Conservation (phyloP, 2,329 filamentous ascomycete species). For the Scortechinia acanthostroma region DNA sequence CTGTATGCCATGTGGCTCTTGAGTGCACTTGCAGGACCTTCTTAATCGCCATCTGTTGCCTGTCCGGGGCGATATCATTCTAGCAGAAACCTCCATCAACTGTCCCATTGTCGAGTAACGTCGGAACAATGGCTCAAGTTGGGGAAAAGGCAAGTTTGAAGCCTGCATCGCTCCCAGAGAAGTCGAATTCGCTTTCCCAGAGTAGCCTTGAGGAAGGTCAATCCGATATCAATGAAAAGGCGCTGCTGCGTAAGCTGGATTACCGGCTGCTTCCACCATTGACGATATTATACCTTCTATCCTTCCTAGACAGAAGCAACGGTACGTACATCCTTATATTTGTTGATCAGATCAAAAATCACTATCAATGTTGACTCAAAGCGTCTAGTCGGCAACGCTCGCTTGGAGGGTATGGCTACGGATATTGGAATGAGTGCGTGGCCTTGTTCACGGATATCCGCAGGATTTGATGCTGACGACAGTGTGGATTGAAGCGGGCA, state of each 20-base stretch:
- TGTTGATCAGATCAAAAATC: too few relatives aligned
- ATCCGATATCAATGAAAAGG: conserved; percentile 38
- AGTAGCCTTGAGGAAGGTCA: conserved; percentile 1
- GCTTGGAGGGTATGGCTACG: conserved; percentile 41
- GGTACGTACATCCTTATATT: too few relatives aligned
- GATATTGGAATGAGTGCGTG: conserved; percentile 38
- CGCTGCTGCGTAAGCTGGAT: conserved; percentile 49
- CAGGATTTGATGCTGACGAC: conserved; percentile 8
- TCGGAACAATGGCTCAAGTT: background rate
- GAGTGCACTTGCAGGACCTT: too few relatives aligned
- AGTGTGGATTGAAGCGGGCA: conserved; percentile 37
- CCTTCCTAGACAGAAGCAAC: conserved; percentile 50
- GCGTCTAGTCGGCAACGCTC: conserved; percentile 47
- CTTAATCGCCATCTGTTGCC: too few relatives aligned
- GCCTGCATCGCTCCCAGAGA: background rate
- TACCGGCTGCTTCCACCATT: conserved; percentile 40
- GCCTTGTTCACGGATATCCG: conserved; percentile 15
- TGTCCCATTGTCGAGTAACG: too few relatives aligned
- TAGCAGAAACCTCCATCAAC: too few relatives aligned
- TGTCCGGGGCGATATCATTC: too few relatives aligned
- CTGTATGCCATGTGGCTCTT: too few relatives aligned
- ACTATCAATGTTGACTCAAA: conserved; percentile 25
- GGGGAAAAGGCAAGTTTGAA: background rate
- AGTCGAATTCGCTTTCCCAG: background rate
- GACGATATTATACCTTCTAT: conserved; percentile 44